Evolutionary conservation across 108 stramenopile genomes (phyloP).

Genomic region (Skeletonema potamos): DNA sequence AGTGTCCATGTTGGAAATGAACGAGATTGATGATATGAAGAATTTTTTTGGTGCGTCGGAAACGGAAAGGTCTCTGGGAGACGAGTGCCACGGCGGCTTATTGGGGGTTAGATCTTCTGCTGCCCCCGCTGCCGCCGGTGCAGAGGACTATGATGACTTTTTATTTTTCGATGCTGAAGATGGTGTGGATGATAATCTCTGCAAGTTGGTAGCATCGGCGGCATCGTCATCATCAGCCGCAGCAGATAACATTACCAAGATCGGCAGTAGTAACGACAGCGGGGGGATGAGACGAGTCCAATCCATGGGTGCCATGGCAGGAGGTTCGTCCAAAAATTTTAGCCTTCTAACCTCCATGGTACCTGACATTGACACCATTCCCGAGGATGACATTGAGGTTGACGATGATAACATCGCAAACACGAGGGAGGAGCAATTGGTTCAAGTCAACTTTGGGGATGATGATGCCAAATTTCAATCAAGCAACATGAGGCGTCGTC

Average conservation of each 20-base stretch:
- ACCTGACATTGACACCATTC: not conserved
- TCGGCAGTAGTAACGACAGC: not conserved
- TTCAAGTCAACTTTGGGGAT: not conserved
- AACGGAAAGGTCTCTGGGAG: not conserved
- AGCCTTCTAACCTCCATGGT: not conserved
- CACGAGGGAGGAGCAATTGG: not conserved
- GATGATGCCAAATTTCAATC: not conserved
- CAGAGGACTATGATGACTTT: not conserved
- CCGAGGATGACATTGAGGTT: not conserved
- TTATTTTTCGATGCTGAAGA: not conserved
- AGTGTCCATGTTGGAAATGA: constrained; percentile 16
- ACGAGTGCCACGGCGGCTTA: not conserved
- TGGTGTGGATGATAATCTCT: not conserved
- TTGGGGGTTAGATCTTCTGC: not conserved
- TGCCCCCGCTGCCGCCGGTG: no score
- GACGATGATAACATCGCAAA: not conserved
- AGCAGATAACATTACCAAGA: not conserved
- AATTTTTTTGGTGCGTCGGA: not conserved
- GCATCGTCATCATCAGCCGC: not conserved
- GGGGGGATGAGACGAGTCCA: constrained; percentile 4
- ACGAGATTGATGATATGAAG: constrained; percentile 3
- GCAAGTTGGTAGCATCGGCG: not conserved
- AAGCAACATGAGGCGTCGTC: not conserved
- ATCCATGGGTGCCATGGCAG: constrained; percentile 1
- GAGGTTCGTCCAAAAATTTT: not conserved